Conservation (phyloP, 306 rosid species). For the Crotalaria pallida region DNA sequence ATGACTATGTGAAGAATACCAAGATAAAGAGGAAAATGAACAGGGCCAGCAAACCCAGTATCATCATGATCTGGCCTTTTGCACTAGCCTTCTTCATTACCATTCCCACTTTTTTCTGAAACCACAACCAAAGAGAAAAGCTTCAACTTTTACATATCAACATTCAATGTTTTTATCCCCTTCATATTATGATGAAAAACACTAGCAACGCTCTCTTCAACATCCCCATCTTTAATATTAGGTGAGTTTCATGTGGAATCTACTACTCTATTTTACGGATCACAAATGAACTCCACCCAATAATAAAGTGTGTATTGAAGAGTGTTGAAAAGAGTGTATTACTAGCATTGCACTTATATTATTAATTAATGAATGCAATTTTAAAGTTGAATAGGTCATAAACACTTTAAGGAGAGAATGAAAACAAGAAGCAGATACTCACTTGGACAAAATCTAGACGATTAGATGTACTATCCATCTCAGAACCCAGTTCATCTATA, state of each 20-base stretch:
- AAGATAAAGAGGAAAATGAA: conserved; percentile 84
- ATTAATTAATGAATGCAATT: neutral
- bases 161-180: neutral
- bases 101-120: conserved; percentile 92
- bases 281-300: no score
- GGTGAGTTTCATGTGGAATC: no score
- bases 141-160: conserved; percentile 15
- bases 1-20: conserved; percentile 77
- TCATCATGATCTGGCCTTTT: conserved; percentile 90
- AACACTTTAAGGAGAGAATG: neutral
- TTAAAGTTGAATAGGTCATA: conserved; percentile 2
- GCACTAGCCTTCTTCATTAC: conserved; percentile 95
- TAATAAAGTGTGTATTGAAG: no score
- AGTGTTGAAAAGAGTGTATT: no score
- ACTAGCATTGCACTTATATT: no score
- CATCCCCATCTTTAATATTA: no score
- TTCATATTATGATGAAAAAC: no score
- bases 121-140: conserved; percentile 3
- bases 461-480: conserved; percentile 91
- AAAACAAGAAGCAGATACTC: conserved; percentile 36
- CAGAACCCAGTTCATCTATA: conserved; percentile 77
- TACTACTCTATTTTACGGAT: no score
- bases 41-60: conserved; percentile 68
- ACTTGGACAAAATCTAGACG: conserved; percentile 98
- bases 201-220: no score